Evolutionary conservation across 176 grass and related monocot species (phyloP), one percentile per base, ranked within the genome.

Genomic region (Musa schizocarpa): DNA sequence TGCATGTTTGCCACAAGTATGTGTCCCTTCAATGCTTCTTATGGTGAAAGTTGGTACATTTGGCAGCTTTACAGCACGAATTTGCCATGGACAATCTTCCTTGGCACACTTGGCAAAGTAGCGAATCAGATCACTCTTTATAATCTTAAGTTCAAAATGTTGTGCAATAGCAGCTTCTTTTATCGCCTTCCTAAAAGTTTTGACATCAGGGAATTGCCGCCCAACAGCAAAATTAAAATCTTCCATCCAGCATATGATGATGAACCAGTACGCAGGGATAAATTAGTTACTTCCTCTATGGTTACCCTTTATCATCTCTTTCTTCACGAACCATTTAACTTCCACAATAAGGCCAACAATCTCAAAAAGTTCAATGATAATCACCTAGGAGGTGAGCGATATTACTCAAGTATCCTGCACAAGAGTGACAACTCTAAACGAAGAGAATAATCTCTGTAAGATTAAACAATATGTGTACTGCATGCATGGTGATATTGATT

Each of bases 111-210:
- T 80, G 50, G 78, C 78, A 53, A 73, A 80, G 58, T 80, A 80
- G 49, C 69, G 56, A 27, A 80, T 73, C 69, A 80, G 57, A 27
- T 80, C 78, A 21, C 78, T 80, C 69, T 80, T 80, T 64, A 80
- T 80, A 13, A 80, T 64, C 55, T 80, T 80, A 29, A 80, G 78
- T 49, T 80, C 78, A 73, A 80, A 80, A 25, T 80, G 78, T 13
- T 80, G 78, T 63, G 78, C 69, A 54, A 80, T 80, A 21, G 78
- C 78, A 73, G 69, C 78, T 63, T 80, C 78, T 80, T 80, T 80
- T 64, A 80, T 64, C 9, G 78, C 78, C 50, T 73, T 80, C 25
- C 69, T 71, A 52, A 80, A 80, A 64, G 78, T 61, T n/a, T 80
- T 80, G 56, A 80, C 78, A 73, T 80, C 69, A 54, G 69, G 13